These are phyloP conservation scores for Terfezia claveryi DNA, from an alignment of 495 filamentous ascomycete species.

Conservation along the genomic window DNA sequence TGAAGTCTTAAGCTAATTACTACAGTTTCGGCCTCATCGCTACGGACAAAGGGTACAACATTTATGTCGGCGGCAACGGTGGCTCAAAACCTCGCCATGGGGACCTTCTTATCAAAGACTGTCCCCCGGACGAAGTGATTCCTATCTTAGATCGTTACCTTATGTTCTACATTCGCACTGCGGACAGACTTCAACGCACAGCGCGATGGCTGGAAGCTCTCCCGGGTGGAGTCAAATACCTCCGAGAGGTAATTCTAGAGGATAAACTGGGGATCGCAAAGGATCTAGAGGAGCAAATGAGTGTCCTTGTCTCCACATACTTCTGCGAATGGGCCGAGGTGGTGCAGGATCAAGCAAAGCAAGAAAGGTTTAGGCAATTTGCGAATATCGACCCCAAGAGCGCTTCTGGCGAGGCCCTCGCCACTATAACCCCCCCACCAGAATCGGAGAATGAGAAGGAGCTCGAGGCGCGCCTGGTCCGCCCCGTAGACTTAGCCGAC, in stretches of 20 bases:
- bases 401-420: background rate
- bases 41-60: conserved; percentile 86
- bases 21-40: conserved; percentile 74
- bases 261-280: conserved; percentile 78
- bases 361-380: conserved; percentile 66
- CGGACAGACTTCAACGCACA: conserved; percentile 84
- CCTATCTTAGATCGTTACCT: conserved; percentile 80
- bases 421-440: background rate
- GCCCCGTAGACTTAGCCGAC: conserved; percentile 25
- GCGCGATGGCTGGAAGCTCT: conserved; percentile 80
- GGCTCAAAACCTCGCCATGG: conserved; percentile 70
- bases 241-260: conserved; percentile 63
- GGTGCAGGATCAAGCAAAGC: conserved; percentile 42
- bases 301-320: conserved; percentile 64
- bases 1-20: background rate
- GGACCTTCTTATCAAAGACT: conserved; percentile 79
- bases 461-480: too few species aligned
- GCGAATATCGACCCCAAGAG: conserved; percentile 39
- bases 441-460: too few species aligned
- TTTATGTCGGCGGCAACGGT: conserved; percentile 85
- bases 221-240: conserved; percentile 69
- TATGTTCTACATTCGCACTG: conserved; percentile 91
- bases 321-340: conserved; percentile 94
- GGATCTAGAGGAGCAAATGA: conserved; percentile 77
- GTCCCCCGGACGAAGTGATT: conserved; percentile 63